phyloP scores from a whole-genome alignment of 371 early-diverging fungal species.

The Actinomortierella wolfii region DNA sequence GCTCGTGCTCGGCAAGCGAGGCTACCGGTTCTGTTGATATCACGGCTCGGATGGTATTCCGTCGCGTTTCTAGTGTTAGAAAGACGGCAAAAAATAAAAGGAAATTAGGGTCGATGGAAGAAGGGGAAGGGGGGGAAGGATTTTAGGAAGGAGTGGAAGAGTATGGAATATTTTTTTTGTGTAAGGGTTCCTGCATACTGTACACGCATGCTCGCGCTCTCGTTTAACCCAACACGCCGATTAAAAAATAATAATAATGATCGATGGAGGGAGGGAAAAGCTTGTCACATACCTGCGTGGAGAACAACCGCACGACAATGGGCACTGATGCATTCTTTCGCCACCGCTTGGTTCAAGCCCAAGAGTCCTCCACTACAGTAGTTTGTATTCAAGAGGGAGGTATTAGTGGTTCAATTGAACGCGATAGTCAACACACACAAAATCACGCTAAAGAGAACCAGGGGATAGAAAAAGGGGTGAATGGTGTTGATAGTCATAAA shows the following conservation, averaged over 20 bases:
- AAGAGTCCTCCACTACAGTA: slow-evolving; percentile 50
- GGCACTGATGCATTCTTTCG: slow-evolving; percentile 55
- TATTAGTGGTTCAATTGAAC: neutral
- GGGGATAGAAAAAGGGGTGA: neutral
- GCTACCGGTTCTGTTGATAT: slow-evolving; percentile 50
- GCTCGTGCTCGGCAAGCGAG: slow-evolving; percentile 26
- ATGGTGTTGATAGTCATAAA: neutral
- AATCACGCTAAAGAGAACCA: neutral
- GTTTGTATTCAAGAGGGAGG: neutral
- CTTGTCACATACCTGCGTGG: slow-evolving; percentile 69
- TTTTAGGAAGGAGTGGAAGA: too few species aligned
- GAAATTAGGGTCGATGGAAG: neutral
- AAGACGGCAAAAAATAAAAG: too few species aligned
- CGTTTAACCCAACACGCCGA: too few species aligned
- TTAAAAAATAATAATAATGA: too few species aligned
- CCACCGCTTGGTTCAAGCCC: slow-evolving; percentile 58
- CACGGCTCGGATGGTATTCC: slow-evolving; percentile 56
- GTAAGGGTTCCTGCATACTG: too few species aligned
- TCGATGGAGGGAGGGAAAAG: too few species aligned
- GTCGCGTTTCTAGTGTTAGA: slow-evolving; percentile 58
- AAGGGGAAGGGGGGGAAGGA: neutral
- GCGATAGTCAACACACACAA: neutral
- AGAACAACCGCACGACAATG: slow-evolving; percentile 56
- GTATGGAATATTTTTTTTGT: too few species aligned
- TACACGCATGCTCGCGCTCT: too few species aligned